phyloP scores from a whole-genome alignment of 1,139 yeast species.

The Diutina pseudorugosa region DNA sequence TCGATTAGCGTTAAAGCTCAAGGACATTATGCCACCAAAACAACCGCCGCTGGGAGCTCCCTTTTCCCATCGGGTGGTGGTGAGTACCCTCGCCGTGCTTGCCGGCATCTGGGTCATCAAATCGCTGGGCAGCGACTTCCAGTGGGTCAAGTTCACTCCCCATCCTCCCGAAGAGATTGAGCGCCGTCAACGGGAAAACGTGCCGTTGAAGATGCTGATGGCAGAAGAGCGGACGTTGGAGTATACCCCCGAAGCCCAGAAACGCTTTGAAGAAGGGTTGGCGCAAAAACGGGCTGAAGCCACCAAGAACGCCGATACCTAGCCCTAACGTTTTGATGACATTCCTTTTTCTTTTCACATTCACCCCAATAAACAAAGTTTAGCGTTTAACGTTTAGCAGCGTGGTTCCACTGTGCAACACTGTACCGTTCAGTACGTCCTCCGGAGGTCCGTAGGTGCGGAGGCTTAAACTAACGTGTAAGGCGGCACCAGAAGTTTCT shows the following conservation, averaged over 20 bases:
- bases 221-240: conserved; percentile 27
- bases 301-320: not conserved
- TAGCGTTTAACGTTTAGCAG: no score
- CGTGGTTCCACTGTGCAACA: no score
- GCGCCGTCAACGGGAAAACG: conserved; percentile 21
- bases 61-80: conserved; percentile 20
- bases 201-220: conserved; percentile 20
- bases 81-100: conserved; percentile 24
- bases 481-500: no score
- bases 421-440: no score
- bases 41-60: conserved; percentile 23
- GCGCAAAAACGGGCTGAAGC: conserved; percentile 14
- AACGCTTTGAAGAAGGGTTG: conserved; percentile 11
- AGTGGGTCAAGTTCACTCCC: conserved; percentile 28
- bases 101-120: conserved; percentile 23
- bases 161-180: conserved; percentile 29
- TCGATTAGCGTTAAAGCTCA: no score
- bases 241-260: conserved; percentile 34
- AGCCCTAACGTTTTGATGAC: no score
- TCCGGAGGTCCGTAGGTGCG: no score
- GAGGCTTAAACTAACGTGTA: no score
- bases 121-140: conserved; percentile 28
- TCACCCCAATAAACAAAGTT: no score
- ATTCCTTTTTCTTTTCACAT: no score
- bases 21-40: conserved; percentile 1